Evolutionary conservation across 208 protist species (phyloP).

Genomic region (Crithidia acanthocephali): DNA sequence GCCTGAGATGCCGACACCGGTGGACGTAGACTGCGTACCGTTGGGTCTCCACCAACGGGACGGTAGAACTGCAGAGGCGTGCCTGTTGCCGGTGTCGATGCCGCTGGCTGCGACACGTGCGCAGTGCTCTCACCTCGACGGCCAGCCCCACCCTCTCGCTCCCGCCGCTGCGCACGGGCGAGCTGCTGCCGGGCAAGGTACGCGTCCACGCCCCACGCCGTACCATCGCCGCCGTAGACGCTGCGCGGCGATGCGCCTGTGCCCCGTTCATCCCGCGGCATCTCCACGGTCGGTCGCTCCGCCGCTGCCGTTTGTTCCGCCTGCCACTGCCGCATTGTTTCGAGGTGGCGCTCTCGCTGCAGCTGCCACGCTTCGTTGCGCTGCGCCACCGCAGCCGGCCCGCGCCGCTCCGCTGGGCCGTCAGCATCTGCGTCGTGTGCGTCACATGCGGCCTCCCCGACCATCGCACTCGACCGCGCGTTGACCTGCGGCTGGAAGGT

Average conservation of each 20-base stretch:
- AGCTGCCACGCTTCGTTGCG: constrained; percentile 47
- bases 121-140: neutral
- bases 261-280: constrained; percentile 20
- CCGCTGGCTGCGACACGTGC: neutral
- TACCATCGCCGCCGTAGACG: constrained; percentile 30
- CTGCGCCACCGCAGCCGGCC: constrained; percentile 33
- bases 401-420: constrained; percentile 2
- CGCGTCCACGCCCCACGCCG: constrained; percentile 27
- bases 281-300: constrained; percentile 9
- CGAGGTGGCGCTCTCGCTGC: constrained; percentile 47
- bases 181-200: constrained; percentile 29
- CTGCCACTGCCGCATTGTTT: constrained; percentile 41
- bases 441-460: neutral
- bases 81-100: neutral
- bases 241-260: neutral
- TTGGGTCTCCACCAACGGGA: neutral
- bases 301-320: constrained; percentile 40
- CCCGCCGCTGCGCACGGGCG: constrained; percentile 17
- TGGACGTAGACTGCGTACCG: constrained; percentile 37
- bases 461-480: neutral
- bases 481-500: constrained; percentile 49
- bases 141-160: neutral
- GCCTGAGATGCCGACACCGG: constrained; percentile 13
- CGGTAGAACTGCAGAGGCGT: neutral
- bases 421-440: neutral